These are phyloP conservation scores for Zymoseptoria ardabiliae DNA, from an alignment of 2,329 filamentous ascomycete genomes.

Conservation along the genomic window DNA sequence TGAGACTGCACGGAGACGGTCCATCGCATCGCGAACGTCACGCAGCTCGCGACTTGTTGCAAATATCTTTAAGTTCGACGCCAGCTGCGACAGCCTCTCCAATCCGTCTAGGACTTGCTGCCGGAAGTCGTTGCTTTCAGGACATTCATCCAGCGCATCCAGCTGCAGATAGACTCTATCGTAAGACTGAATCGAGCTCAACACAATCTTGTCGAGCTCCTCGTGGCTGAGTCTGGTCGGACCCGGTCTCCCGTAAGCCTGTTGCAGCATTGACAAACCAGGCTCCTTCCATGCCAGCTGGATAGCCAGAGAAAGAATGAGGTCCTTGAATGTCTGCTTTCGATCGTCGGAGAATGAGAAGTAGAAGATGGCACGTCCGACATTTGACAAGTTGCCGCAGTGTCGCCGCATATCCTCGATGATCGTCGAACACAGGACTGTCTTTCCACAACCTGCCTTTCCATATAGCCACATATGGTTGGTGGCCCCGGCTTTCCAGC, in stretches of 20 bases:
- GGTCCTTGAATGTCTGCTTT: conserved; percentile 13
- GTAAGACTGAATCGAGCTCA: conserved; percentile 6
- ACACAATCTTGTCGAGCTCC: conserved; percentile 14
- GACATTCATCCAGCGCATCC: conserved; percentile 12
- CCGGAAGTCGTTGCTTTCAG: conserved; percentile 7
- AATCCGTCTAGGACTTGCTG: conserved; percentile 9
- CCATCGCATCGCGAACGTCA: conserved; percentile 10
- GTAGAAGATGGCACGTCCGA: conserved; percentile 12
- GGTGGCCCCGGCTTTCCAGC: conserved; percentile 8
- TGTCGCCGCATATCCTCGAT: conserved; percentile 8
- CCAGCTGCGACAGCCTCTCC: conserved; percentile 3
- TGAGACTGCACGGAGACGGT: neutral
- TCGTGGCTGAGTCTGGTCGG: conserved; percentile 4
- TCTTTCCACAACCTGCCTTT: conserved; percentile 21
- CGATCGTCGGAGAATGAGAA: conserved; percentile 13
- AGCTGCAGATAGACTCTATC: conserved; percentile 17
- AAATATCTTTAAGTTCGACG: conserved; percentile 11
- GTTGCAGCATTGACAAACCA: conserved; percentile 6
- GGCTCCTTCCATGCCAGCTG: conserved; percentile 14
- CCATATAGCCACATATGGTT: conserved; percentile 18
- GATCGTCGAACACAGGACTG: conserved; percentile 15
- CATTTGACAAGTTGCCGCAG: neutral
- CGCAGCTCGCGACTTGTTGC: conserved; percentile 15
- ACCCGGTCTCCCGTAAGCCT: conserved; percentile 5
- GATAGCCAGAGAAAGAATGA: conserved; percentile 12